Evolutionary conservation across 2,329 filamentous ascomycete genomes (phyloP).

Genomic region (Colletotrichum liriopes): DNA sequence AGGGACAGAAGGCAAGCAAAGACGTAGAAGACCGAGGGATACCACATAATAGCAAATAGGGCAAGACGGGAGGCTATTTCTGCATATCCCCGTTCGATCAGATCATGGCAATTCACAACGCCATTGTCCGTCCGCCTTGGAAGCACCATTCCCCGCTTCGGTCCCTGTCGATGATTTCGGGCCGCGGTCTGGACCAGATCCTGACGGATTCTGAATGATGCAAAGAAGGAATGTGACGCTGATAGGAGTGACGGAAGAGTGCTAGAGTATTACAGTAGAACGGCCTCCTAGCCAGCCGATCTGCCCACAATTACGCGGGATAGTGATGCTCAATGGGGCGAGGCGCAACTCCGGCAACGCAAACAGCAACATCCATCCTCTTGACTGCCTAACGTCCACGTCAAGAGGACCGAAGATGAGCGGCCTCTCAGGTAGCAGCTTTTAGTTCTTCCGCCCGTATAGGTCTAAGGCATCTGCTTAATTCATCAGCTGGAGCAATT

Average conservation of each 20-base stretch:
- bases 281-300: neutral
- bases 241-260: neutral
- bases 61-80: neutral
- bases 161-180: neutral
- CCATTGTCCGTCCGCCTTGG: neutral
- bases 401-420: neutral
- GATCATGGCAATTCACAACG: neutral
- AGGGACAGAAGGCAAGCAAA: too few species aligned
- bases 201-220: neutral
- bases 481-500: neutral
- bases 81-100: neutral
- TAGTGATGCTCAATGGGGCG: neutral
- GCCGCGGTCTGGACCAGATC: conserved; percentile 2
- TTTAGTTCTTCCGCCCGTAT: neutral
- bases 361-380: neutral
- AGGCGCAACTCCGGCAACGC: neutral
- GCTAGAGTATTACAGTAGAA: neutral
- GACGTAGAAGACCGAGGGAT: neutral
- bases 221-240: neutral
- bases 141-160: neutral
- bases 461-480: neutral
- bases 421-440: neutral
- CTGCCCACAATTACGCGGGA: neutral
- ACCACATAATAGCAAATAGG: neutral
- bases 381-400: neutral